Evolutionary conservation across 495 filamentous ascomycete species (phyloP).

Genomic region (Penicillium mononematosum): DNA sequence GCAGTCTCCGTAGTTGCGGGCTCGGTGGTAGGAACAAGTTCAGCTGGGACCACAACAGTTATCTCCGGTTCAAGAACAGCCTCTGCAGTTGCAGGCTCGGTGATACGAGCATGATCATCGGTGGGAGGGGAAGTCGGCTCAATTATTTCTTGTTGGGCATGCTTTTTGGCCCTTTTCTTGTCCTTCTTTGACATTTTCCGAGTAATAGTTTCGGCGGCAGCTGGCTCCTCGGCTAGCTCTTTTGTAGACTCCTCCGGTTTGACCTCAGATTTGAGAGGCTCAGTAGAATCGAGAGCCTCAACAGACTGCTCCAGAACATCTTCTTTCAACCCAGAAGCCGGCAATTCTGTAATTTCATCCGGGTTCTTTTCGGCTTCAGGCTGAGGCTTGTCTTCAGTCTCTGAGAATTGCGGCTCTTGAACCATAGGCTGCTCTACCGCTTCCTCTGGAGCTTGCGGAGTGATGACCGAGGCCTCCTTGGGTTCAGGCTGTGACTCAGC

Average conservation of each 20-base stretch:
- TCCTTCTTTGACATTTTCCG: conserved; percentile 43
- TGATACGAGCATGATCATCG: not conserved
- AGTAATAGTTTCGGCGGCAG: conserved; percentile 9
- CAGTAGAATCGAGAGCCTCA: not conserved
- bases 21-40: not conserved
- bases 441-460: not conserved
- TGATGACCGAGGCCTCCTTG: not conserved
- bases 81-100: not conserved
- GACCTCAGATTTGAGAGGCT: not conserved
- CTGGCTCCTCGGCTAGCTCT: conserved; percentile 6
- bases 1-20: conserved; percentile 1
- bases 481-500: conserved; percentile 20
- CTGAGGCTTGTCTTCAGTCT: not conserved
- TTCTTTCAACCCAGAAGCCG: not conserved
- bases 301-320: not conserved
- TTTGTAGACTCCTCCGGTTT: not conserved
- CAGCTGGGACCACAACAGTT: not conserved
- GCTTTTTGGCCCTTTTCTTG: conserved; percentile 44
- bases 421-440: not conserved
- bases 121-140: conserved; percentile 1
- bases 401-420: not conserved
- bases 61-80: not conserved
- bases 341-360: not conserved
- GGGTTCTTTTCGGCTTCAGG: not conserved
- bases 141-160: conserved; percentile 18